phyloP scores from a whole-genome alignment of 23 red algal genomes.

The Pyropia haitanensis region DNA sequence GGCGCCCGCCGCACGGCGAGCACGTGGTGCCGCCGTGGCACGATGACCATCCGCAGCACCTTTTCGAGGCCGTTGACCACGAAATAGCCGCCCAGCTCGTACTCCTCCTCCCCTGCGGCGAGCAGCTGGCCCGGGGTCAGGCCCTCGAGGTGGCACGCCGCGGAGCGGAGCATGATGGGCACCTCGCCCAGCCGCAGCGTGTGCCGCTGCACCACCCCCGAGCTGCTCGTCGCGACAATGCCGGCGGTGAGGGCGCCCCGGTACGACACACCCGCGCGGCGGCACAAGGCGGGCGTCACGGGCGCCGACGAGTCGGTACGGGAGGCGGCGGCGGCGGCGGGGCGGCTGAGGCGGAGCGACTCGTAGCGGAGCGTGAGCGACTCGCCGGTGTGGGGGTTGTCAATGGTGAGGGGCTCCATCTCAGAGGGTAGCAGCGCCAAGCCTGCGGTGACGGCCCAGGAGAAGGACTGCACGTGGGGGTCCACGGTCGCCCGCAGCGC shows the following conservation, averaged over 20 bases:
- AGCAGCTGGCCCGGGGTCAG: conserved; percentile 32
- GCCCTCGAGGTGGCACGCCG: conserved; percentile 47
- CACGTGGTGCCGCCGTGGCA: conserved; percentile 71
- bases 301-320: neutral
- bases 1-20: conserved; percentile 41
- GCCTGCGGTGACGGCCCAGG: conserved; percentile 50
- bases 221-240: conserved; percentile 19
- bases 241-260: conserved; percentile 13
- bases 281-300: conserved; percentile 27
- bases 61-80: conserved; percentile 90
- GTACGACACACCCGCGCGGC: conserved; percentile 24
- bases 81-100: conserved; percentile 84
- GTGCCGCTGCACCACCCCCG: conserved; percentile 20
- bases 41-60: conserved; percentile 71
- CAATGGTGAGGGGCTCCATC: conserved; percentile 41
- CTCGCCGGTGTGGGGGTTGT: conserved; percentile 6
- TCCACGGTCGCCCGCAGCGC: conserved; percentile 35
- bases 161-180: conserved; percentile 74
- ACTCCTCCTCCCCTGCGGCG: conserved; percentile 78
- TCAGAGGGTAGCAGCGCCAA: conserved; percentile 28
- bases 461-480: conserved; percentile 74
- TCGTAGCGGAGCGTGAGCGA: conserved; percentile 35
- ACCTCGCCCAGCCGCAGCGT: conserved; percentile 57
- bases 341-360: conserved; percentile 30
- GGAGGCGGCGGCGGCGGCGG: conserved; percentile 13